These are phyloP conservation scores for Prunus dulcis DNA, from an alignment of 306 rosid species.

Conservation along the genomic window DNA sequence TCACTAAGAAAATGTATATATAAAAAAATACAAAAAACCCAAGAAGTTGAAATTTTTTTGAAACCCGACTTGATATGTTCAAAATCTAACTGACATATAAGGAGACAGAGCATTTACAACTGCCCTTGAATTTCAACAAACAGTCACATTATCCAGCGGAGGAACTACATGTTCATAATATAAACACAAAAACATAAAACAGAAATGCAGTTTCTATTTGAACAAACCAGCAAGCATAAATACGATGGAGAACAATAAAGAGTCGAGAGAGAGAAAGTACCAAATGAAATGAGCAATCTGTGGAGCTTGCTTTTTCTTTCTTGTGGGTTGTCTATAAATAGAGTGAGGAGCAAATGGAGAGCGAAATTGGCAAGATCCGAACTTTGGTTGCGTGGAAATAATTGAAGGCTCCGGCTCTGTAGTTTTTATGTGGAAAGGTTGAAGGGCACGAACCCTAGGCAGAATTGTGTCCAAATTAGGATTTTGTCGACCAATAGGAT, in stretches of 20 bases:
- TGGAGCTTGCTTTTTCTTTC: not conserved
- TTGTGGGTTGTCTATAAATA: not conserved
- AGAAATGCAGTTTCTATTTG: not conserved
- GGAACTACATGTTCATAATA: not conserved
- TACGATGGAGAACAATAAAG: not conserved
- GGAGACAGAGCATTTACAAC: not conserved
- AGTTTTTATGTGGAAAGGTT: not conserved
- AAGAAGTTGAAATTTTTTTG: not conserved
- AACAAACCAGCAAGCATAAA: not conserved
- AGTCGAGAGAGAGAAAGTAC: conserved; percentile 1
- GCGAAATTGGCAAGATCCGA: not conserved
- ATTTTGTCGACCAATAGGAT: not conserved
- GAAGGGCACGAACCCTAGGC: not conserved
- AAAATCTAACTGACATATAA: not conserved
- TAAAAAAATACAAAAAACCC: not conserved
- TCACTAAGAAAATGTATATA: not conserved
- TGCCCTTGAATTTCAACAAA: not conserved
- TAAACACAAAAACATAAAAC: not conserved
- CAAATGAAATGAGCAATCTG: not conserved
- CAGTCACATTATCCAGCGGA: not conserved
- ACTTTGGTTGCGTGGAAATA: not conserved
- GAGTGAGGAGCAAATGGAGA: not conserved
- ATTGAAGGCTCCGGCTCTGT: not conserved
- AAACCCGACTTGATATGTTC: not conserved
- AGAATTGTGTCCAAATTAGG: not conserved